Evolutionary conservation across 768 basidiomycete species (phyloP).

Genomic region (Mycena galericulata): DNA sequence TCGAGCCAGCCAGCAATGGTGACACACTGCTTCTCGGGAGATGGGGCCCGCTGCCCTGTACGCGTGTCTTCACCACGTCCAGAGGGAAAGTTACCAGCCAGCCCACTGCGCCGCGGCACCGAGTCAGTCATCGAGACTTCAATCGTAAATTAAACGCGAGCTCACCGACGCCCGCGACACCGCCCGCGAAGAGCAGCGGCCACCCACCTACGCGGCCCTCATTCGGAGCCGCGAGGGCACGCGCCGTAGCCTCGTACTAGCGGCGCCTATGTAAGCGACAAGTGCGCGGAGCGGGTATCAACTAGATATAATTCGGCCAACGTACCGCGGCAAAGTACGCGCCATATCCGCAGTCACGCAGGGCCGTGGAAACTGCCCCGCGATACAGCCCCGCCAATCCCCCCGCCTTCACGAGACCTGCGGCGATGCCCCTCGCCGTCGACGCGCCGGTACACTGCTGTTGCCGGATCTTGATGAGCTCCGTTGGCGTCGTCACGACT

Average conservation of each 20-base stretch:
- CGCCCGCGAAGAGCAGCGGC: conserved; percentile 77
- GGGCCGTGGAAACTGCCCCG: conserved; percentile 77
- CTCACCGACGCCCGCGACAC: conserved; percentile 73
- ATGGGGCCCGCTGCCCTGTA: conserved; percentile 66
- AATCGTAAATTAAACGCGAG: not conserved
- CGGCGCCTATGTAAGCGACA: not conserved
- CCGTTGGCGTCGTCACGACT: conserved; percentile 86
- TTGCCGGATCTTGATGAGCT: conserved; percentile 90
- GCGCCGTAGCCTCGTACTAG: conserved; percentile 75
- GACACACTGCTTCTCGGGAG: not conserved
- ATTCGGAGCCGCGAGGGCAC: conserved; percentile 53
- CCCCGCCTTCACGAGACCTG: conserved; percentile 62
- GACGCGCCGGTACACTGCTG: conserved; percentile 65
- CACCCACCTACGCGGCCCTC: conserved; percentile 46
- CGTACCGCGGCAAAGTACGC: conserved; percentile 85
- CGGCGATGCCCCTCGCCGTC: conserved; percentile 65
- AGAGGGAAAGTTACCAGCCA: conserved; percentile 90
- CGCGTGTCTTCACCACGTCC: conserved; percentile 91
- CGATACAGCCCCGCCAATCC: conserved; percentile 82
- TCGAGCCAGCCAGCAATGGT: conserved; percentile 32
- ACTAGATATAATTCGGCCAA: conserved; percentile 13
- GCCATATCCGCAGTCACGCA: conserved; percentile 87
- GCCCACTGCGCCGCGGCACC: conserved; percentile 53
- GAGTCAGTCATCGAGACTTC: not conserved
- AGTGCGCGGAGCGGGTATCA: not conserved